Base-by-base conservation (phyloP, 331 rosid species). In the Rosa hybrid region DNA sequence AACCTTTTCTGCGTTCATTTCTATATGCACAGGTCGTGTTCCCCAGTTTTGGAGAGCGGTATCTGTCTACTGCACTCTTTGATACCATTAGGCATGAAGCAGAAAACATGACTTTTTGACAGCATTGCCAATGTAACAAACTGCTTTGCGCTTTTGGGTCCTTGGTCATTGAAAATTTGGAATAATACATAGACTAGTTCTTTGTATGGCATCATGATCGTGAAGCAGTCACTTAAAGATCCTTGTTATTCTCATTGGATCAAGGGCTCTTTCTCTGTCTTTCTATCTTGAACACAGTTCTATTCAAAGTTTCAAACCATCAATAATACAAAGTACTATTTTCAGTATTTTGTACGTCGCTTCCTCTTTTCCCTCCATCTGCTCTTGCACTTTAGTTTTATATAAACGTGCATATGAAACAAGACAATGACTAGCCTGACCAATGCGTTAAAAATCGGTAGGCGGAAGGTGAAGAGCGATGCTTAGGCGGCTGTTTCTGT, bases 41-140 rank as follows among this genome's bases (percentile, higher is more conserved):
- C 70, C 96, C 94, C 0, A 93, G 94, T 80, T 86, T 77, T 8
- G 96, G 96, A 51, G 94, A 93, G 84, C 89, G 92, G 42, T 91
- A 93, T 79, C 81, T 93, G 54, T 93, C 97, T 13, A 67, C 94
- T 11, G 53, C 46, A 18, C 84, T 94, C 77, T 90, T 94, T 76
- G 96, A 94, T 54, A 83, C 96, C 46, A 48, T 84, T 18, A 82
- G 93, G 83, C 87, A 54, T 10, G 90, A 91, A 78, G 98, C 89
- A 12, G 90, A 84, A 81, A 87, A 89, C 80, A 83, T 94, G 92
- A 71, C 86, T 48, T 68, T 75, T 2, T 89, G 71, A 90, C 1
- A n/a, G 59, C 77, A 53, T 68, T 14, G 71, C 62, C 39, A n/a
- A 4, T 53, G 21, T 51, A 53, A 5, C 18, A 11, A 12, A 7